phyloP scores from a whole-genome alignment of 345 rosid genomes.

The Eucalyptus sp. region DNA sequence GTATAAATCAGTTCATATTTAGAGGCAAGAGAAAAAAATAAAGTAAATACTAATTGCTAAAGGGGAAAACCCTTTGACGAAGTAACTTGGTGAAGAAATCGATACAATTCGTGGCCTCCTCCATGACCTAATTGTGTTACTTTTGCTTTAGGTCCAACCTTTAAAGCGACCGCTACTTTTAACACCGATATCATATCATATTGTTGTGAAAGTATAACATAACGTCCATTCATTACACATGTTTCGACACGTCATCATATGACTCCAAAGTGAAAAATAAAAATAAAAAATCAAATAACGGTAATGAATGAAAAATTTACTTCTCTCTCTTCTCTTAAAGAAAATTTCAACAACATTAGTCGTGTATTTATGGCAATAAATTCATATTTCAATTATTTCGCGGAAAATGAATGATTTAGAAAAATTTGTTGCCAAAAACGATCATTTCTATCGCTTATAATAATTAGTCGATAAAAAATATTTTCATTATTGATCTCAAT shows the following conservation, averaged over 20 bases:
- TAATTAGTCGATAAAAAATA: neutral
- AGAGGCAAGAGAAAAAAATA: neutral
- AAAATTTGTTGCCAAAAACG: neutral
- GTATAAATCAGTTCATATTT: neutral
- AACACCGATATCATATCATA: neutral
- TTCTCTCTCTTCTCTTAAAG: neutral
- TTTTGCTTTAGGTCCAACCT: neutral
- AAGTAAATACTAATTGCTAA: neutral
- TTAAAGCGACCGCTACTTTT: neutral
- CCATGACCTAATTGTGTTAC: neutral
- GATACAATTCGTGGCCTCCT: neutral
- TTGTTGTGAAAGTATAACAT: neutral
- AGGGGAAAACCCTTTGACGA: neutral
- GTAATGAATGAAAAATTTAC: neutral
- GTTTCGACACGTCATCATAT: neutral
- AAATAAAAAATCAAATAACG: neutral
- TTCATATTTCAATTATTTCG: accelerated
- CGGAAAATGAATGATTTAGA: neutral
- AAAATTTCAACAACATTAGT: neutral
- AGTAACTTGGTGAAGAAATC: neutral
- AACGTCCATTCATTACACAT: neutral
- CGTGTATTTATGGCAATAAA: neutral
- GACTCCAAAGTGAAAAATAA: neutral
- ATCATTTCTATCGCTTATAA: neutral
- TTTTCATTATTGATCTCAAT: neutral